Evolutionary conservation across 2,329 filamentous ascomycete genomes (phyloP).

Genomic region (Cercospora sesami): DNA sequence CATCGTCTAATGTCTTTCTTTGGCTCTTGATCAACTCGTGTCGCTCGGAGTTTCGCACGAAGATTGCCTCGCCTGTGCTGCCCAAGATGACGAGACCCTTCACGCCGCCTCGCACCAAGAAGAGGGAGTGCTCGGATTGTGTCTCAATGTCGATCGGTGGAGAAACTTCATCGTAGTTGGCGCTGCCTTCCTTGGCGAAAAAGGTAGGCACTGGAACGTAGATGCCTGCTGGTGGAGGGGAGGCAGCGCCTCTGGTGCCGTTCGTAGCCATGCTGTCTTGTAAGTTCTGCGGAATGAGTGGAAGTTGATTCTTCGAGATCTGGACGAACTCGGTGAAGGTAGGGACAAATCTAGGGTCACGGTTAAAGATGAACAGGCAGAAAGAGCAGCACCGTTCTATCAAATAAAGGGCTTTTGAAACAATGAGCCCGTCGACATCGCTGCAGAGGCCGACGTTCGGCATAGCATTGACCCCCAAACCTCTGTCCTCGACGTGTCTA

Average conservation of each 20-base stretch:
- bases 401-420: not conserved
- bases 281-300: not conserved
- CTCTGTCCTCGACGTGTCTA: not conserved
- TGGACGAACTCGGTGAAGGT: not conserved
- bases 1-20: slow-evolving; percentile 56
- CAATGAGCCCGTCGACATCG: not conserved
- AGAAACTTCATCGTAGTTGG: slow-evolving; percentile 48
- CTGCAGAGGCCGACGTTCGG: slow-evolving; percentile 15
- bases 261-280: slow-evolving; percentile 19
- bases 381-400: not conserved
- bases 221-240: slow-evolving; percentile 54
- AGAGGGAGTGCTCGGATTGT: slow-evolving; percentile 60
- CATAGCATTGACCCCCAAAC: slow-evolving; percentile 13
- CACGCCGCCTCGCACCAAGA: slow-evolving; percentile 61
- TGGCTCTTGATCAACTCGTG: slow-evolving; percentile 56
- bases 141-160: slow-evolving; percentile 59
- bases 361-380: not conserved
- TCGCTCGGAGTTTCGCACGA: slow-evolving; percentile 61
- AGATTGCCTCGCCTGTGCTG: slow-evolving; percentile 64
- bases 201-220: slow-evolving; percentile 65
- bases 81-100: slow-evolving; percentile 63
- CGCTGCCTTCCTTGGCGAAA: slow-evolving; percentile 54
- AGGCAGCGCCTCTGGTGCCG: slow-evolving; percentile 21
- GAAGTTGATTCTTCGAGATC: not conserved
- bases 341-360: not conserved